A percentile compares a stretch with the other conserved stretches of the same genome.
Conservation (phyloP, 352 stramenopile genomes). For the Phytophthora pisi region DNA sequence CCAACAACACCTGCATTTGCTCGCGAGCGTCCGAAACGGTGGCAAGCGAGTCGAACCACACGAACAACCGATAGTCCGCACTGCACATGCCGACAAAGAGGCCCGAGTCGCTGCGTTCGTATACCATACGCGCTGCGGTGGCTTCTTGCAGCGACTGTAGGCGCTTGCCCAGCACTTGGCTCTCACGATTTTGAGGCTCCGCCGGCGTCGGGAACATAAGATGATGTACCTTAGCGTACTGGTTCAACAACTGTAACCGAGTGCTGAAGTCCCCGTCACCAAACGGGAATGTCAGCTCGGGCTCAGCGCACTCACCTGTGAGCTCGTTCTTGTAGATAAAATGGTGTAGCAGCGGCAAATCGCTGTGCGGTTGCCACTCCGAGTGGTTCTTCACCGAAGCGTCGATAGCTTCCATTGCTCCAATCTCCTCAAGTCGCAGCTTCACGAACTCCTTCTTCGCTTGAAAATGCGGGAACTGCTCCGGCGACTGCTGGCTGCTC, state of each 20-base stretch:
- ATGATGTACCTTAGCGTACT: conserved; percentile 64
- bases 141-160: conserved; percentile 36
- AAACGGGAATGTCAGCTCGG: conserved; percentile 55
- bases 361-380: conserved; percentile 55
- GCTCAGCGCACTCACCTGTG: conserved; percentile 57
- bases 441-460: conserved; percentile 55
- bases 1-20: conserved; percentile 59
- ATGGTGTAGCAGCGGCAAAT: conserved; percentile 65
- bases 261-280: conserved; percentile 41
- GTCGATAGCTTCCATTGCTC: conserved; percentile 49
- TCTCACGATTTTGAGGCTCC: conserved; percentile 24
- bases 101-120: conserved; percentile 51
- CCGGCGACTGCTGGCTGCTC: conserved; percentile 70
- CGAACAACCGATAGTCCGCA: conserved; percentile 60
- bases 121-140: conserved; percentile 51
- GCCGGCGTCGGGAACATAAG: conserved; percentile 45
- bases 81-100: conserved; percentile 60
- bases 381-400: conserved; percentile 37
- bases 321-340: conserved; percentile 79
- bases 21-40: conserved; percentile 53
- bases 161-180: conserved; percentile 63
- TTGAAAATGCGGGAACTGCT: conserved; percentile 77
- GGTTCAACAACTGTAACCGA: conserved; percentile 45
- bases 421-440: conserved; percentile 43
- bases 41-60: conserved; percentile 60